Percentiles rank a stretch among this genome's conserved stretches.
Evolutionary conservation across 208 protist genomes (phyloP).

Genomic region (Herpetomonas muscarum): DNA sequence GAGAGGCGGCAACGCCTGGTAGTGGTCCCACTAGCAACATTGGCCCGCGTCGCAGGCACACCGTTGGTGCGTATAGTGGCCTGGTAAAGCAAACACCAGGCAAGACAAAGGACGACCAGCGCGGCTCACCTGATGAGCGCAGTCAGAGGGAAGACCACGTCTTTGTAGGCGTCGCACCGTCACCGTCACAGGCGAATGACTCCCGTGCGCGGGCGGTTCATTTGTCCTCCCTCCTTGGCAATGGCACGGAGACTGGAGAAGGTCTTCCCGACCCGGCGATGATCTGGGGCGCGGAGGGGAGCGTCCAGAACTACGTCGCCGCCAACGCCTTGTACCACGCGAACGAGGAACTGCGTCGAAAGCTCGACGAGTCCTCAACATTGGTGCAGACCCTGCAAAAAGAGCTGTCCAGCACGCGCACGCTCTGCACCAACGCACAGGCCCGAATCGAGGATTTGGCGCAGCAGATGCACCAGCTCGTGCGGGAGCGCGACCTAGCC

Average conservation of each 20-base stretch:
- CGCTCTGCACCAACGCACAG: slow-evolving; percentile 30
- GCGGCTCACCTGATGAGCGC: neutral
- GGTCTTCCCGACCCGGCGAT: slow-evolving; percentile 78
- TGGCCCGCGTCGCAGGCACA: too few relatives aligned
- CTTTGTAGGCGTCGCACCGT: slow-evolving; percentile 5
- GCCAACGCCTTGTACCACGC: slow-evolving; percentile 80
- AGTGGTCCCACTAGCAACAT: too few relatives aligned
- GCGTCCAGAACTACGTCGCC: slow-evolving; percentile 72
- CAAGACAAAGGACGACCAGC: too few relatives aligned
- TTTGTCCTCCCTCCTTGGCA: slow-evolving; percentile 30
- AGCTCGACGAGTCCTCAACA: slow-evolving; percentile 64
- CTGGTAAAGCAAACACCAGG: too few relatives aligned
- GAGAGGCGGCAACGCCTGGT: too few relatives aligned
- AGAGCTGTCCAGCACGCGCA: slow-evolving; percentile 56
- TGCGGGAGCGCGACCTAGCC: slow-evolving; percentile 78
- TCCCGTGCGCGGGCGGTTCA: slow-evolving; percentile 26
- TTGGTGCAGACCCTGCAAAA: slow-evolving; percentile 66
- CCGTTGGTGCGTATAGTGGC: too few relatives aligned
- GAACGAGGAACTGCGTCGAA: slow-evolving; percentile 81
- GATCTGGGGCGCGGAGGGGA: slow-evolving; percentile 86
- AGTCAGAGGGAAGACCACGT: neutral
- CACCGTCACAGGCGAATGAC: slow-evolving; percentile 27
- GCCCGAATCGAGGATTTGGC: slow-evolving; percentile 48
- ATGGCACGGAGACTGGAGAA: slow-evolving; percentile 10
- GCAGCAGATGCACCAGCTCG: slow-evolving; percentile 78